A percentile compares a stretch with the other conserved stretches of the same genome.
phyloP scores from a whole-genome alignment of 305 asterid species.

The Striga hermonthica region DNA sequence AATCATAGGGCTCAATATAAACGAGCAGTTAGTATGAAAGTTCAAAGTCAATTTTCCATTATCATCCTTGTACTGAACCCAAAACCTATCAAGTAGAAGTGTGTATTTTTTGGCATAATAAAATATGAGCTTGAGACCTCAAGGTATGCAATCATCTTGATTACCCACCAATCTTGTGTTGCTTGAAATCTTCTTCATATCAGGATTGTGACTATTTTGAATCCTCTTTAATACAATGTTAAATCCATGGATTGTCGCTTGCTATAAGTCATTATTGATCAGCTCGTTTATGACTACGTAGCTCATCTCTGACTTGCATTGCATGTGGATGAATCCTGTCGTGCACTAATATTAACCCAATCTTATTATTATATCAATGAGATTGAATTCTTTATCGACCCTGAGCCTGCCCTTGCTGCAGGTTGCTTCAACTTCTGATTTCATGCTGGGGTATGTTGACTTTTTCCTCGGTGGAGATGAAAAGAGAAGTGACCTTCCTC shows the following conservation, averaged over 20 bases:
- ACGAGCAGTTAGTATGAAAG: background rate
- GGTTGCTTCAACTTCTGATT: constrained; percentile 86
- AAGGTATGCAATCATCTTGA: background rate
- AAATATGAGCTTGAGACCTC: background rate
- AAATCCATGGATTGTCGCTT: constrained; percentile 18
- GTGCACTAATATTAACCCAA: constrained; percentile 3
- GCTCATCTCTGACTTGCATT: constrained; percentile 9
- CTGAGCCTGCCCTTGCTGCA: constrained; percentile 31
- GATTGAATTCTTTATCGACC: constrained; percentile 25
- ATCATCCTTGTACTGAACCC: background rate
- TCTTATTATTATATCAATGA: constrained; percentile 25
- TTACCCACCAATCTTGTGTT: background rate
- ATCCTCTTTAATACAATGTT: constrained; percentile 3
- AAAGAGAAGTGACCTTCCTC: constrained; percentile 82
- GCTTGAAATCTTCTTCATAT: background rate
- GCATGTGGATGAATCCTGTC: constrained; percentile 16
- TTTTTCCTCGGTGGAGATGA: constrained; percentile 97
- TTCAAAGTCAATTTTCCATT: constrained; percentile 11
- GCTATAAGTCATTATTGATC: constrained; percentile 14
- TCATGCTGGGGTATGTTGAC: constrained; percentile 83
- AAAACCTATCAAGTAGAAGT: constrained; percentile 4
- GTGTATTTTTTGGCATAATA: constrained; percentile 1
- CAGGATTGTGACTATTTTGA: constrained; percentile 10
- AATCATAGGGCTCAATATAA: constrained; percentile 8
- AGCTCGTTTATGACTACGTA: constrained; percentile 16